Evolutionary conservation across 768 basidiomycete species (phyloP).

Genomic region (Neoboletus brunneissimus): DNA sequence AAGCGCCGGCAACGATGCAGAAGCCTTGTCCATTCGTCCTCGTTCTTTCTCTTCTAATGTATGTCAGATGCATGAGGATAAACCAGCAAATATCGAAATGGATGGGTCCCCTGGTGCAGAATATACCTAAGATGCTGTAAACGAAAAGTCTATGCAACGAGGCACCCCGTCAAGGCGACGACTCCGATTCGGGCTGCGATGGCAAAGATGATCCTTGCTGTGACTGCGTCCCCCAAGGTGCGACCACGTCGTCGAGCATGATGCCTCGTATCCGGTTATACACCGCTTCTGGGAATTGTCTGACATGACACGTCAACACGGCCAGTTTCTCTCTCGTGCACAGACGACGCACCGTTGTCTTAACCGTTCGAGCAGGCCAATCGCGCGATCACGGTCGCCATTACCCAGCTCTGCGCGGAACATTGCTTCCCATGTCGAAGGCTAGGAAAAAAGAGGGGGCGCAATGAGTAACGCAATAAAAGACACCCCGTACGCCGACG

Average conservation of each 20-base stretch:
- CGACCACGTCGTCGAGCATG: conserved; percentile 64
- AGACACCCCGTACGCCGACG: background rate
- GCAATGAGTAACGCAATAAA: background rate
- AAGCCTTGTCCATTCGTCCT: background rate
- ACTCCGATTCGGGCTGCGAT: conserved; percentile 13
- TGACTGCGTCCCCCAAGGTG: conserved; percentile 37
- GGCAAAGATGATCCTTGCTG: conserved; percentile 1
- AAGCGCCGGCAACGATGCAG: background rate
- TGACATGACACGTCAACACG: conserved; percentile 20
- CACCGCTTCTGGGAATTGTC: conserved; percentile 76
- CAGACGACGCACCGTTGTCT: conserved; percentile 54
- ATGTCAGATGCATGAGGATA: background rate
- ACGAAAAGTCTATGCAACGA: background rate
- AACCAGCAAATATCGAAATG: background rate
- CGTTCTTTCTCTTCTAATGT: background rate
- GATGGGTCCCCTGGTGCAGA: background rate
- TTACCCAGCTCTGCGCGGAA: conserved; percentile 83
- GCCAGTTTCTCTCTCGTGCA: too few species aligned
- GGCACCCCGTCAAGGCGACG: background rate
- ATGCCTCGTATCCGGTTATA: conserved; percentile 78
- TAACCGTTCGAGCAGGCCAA: conserved; percentile 66
- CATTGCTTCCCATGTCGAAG: conserved; percentile 96
- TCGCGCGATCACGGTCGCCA: conserved; percentile 69
- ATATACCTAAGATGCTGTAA: background rate
- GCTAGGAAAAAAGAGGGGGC: conserved; percentile 38